Conservation (phyloP, 495 filamentous ascomycete species). For the Penicillium tannophilum region DNA sequence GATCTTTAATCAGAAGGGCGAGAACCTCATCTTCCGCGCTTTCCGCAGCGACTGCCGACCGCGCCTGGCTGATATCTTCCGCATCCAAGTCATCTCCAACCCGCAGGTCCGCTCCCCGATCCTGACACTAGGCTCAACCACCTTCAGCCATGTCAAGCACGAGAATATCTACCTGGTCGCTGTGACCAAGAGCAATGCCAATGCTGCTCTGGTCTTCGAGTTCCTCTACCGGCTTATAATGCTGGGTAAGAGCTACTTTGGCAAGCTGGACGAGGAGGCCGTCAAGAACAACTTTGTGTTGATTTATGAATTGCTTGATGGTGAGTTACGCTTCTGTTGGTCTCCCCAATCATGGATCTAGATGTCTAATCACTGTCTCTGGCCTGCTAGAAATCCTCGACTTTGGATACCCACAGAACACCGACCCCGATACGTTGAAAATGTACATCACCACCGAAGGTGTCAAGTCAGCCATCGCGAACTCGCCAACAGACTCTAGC, state of each 20-base stretch:
- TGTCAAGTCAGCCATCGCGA: conserved; percentile 90
- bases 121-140: conserved; percentile 94
- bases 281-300: conserved; percentile 99
- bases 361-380: not conserved
- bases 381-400: conserved; percentile 82
- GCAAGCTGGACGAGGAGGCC: conserved; percentile 98
- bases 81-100: conserved; percentile 99
- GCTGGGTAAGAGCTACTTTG: conserved; percentile 95
- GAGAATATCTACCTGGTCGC: conserved; percentile 99
- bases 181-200: conserved; percentile 99
- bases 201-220: conserved; percentile 97
- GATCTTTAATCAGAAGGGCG: conserved; percentile 99
- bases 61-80: conserved; percentile 96
- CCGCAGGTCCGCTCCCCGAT: conserved; percentile 97
- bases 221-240: conserved; percentile 91
- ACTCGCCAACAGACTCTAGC: conserved; percentile 71
- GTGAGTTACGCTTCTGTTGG: conserved; percentile 46
- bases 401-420: conserved; percentile 99
- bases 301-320: conserved; percentile 97
- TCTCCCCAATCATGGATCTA: not conserved
- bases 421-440: conserved; percentile 97
- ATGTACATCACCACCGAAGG: conserved; percentile 99
- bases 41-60: conserved; percentile 98
- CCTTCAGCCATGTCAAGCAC: conserved; percentile 98
- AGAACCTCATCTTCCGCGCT: conserved; percentile 98